Evolutionary conservation across 108 stramenopile genomes (phyloP).

Genomic region (Cylindrotheca closterium): DNA sequence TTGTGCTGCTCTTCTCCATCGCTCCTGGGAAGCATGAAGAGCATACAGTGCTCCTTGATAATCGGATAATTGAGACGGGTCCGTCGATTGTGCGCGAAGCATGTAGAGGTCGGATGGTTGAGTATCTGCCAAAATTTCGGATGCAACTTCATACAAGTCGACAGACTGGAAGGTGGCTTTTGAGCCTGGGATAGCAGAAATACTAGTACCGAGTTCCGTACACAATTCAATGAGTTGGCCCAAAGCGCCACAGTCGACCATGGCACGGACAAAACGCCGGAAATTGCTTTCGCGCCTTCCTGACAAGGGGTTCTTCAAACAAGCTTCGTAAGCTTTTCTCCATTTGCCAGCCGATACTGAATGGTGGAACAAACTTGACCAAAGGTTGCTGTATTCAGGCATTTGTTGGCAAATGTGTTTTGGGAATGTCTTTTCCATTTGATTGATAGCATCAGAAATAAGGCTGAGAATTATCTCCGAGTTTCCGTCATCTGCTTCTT

Average conservation of each 20-base stretch:
- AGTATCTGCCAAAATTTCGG: slow-evolving; percentile 44
- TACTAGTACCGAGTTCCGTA: slow-evolving; percentile 30
- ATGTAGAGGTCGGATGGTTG: slow-evolving; percentile 28
- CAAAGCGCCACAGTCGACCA: slow-evolving; percentile 75
- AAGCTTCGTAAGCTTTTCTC: slow-evolving; percentile 63
- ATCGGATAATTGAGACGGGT: slow-evolving; percentile 38
- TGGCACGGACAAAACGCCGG: slow-evolving; percentile 60
- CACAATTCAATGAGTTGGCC: slow-evolving; percentile 57
- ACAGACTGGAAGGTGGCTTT: slow-evolving; percentile 15
- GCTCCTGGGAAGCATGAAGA: slow-evolving; percentile 67
- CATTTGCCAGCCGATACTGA: slow-evolving; percentile 55
- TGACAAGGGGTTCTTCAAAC: slow-evolving; percentile 47
- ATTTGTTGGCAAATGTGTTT: slow-evolving; percentile 25
- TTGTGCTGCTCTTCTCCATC: slow-evolving; percentile 76
- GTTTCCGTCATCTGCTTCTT: slow-evolving; percentile 13
- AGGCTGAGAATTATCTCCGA: slow-evolving; percentile 18
- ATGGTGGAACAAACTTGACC: slow-evolving; percentile 60
- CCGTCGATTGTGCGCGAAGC: slow-evolving; percentile 27
- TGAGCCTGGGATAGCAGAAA: slow-evolving; percentile 4
- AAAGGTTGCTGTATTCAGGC: slow-evolving; percentile 53
- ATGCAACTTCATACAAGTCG: slow-evolving; percentile 73
- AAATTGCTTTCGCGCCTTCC: slow-evolving; percentile 39
- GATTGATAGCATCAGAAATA: slow-evolving; percentile 27
- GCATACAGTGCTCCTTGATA: slow-evolving; percentile 77
- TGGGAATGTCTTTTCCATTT: slow-evolving; percentile 28